phyloP scores from a whole-genome alignment of 148 eudicot genomes.

The Suaeda aralocaspica region DNA sequence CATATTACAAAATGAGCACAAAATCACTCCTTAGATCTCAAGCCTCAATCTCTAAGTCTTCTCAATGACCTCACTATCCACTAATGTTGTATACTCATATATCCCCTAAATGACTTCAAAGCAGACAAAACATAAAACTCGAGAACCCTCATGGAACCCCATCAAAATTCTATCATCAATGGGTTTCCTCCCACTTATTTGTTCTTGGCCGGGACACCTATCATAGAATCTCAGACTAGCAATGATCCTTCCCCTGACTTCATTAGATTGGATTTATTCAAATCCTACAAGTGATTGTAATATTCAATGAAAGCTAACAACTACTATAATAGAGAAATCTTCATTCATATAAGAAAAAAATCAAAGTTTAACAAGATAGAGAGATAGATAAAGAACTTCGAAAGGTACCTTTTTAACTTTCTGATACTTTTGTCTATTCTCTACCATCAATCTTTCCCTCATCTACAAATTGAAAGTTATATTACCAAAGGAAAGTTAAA shows the following conservation, averaged over 20 bases:
- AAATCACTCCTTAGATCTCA: background rate
- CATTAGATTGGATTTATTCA: background rate
- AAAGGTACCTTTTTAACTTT: slow-evolving; percentile 78
- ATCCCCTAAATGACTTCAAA: background rate
- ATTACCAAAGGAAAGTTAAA: slow-evolving; percentile 1
- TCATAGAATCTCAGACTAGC: background rate
- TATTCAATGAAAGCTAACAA: background rate
- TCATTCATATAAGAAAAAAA: background rate
- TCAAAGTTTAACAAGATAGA: background rate
- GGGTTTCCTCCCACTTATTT: background rate
- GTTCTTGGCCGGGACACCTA: background rate
- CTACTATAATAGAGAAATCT: background rate
- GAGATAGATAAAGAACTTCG: slow-evolving; percentile 13
- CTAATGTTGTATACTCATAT: background rate
- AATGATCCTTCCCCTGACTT: background rate
- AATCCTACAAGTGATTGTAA: background rate
- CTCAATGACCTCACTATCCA: background rate
- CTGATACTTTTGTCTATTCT: slow-evolving; percentile 93
- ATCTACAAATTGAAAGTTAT: slow-evolving; percentile 46
- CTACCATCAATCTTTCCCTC: slow-evolving; percentile 98
- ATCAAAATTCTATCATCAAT: background rate
- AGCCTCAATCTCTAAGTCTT: background rate
- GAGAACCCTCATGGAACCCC: background rate
- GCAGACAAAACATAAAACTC: background rate
- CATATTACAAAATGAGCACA: background rate